These are phyloP conservation scores for Chaetomium olivaceum DNA, from an alignment of 2,329 filamentous ascomycete species.

Conservation along the genomic window DNA sequence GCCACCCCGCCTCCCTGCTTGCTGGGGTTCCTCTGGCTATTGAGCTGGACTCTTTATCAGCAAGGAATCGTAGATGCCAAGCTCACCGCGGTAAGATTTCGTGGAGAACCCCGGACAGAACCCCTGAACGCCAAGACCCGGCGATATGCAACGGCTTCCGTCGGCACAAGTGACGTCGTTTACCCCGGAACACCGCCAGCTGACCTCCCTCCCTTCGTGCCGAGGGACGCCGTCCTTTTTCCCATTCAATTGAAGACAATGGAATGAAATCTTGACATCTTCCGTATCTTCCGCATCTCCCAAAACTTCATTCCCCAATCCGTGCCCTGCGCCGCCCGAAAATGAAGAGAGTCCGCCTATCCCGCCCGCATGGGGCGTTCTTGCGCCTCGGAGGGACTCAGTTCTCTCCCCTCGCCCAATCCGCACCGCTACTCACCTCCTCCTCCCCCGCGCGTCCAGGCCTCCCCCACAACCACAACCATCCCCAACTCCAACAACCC, in stretches of 20 bases:
- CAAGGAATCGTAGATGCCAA: neutral
- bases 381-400: slow-evolving; percentile 23
- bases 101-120: slow-evolving; percentile 2
- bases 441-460: neutral
- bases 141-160: slow-evolving; percentile 28
- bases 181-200: slow-evolving; percentile 13
- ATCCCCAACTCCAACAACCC: slow-evolving; percentile 6
- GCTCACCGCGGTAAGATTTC: neutral
- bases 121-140: slow-evolving; percentile 23
- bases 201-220: slow-evolving; percentile 12
- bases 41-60: too few relatives aligned
- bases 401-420: slow-evolving; percentile 30
- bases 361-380: slow-evolving; percentile 12
- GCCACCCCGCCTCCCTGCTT: too few relatives aligned
- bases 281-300: neutral
- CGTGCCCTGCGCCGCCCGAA: neutral
- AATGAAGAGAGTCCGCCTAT: slow-evolving; percentile 30
- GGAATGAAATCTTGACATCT: slow-evolving; percentile 3
- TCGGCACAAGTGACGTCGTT: slow-evolving; percentile 36
- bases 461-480: neutral
- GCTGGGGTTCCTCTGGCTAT: too few relatives aligned
- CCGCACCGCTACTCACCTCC: slow-evolving; percentile 11
- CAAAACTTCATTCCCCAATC: neutral
- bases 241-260: slow-evolving; percentile 21
- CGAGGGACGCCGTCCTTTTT: neutral